phyloP scores from a whole-genome alignment of 139 green algal genomes.

The Micromonas commoda region DNA sequence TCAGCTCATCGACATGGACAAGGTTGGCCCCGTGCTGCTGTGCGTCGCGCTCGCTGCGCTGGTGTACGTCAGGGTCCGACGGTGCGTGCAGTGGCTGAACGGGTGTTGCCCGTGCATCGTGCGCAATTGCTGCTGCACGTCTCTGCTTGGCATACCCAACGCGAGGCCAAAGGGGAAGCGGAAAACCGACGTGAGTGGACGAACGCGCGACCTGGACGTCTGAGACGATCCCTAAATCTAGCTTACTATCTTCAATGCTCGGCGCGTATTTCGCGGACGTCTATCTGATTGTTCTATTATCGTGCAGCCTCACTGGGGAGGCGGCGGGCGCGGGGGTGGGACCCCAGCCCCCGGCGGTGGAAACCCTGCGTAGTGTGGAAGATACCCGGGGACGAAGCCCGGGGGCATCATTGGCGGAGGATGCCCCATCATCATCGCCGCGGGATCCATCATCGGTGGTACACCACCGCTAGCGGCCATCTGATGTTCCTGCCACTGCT shows the following conservation, averaged over 20 bases:
- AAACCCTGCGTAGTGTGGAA: too few relatives aligned
- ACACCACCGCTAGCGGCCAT: too few relatives aligned
- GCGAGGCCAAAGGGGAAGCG: neutral
- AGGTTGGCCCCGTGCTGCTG: neutral
- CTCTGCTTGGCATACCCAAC: neutral
- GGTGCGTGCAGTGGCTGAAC: neutral
- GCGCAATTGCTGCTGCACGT: neutral
- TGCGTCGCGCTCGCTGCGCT: neutral
- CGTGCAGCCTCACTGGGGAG: too few relatives aligned
- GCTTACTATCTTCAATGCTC: too few relatives aligned
- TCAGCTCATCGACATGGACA: conserved; percentile 32
- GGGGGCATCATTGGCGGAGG: too few relatives aligned
- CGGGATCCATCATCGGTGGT: too few relatives aligned
- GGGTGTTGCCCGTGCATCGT: neutral
- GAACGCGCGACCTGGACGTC: neutral
- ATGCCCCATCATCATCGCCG: too few relatives aligned
- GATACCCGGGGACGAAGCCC: too few relatives aligned
- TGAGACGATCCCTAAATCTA: neutral
- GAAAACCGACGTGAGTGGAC: neutral
- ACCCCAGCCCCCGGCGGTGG: too few relatives aligned
- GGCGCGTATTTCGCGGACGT: too few relatives aligned
- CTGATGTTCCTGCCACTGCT: neutral
- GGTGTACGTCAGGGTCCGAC: neutral
- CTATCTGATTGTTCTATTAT: too few relatives aligned
- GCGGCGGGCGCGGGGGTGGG: too few relatives aligned